Evolutionary conservation across 257 asterid species (phyloP).

Genomic region (Henckelia pumila): DNA sequence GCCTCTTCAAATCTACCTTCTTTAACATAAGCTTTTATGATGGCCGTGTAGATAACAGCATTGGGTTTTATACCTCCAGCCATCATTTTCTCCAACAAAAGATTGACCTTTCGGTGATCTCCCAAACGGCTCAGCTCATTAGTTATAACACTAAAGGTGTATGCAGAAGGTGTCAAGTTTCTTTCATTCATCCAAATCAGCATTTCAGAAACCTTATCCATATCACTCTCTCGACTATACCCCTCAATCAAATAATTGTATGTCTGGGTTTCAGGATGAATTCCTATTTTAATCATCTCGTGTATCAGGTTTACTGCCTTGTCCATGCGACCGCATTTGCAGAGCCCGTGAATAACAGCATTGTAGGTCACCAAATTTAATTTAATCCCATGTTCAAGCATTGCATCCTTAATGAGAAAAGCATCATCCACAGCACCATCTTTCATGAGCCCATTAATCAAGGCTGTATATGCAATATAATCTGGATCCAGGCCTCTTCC

Average conservation of each 20-base stretch:
- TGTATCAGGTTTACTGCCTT: conserved; percentile 37
- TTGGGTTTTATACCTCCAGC: conserved; percentile 55
- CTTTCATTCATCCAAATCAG: conserved; percentile 65
- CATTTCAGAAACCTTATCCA: conserved; percentile 57
- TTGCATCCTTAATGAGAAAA: conserved; percentile 52
- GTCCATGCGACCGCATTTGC: conserved; percentile 59
- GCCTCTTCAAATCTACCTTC: conserved; percentile 72
- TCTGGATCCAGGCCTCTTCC: conserved; percentile 55
- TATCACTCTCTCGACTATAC: conserved; percentile 44
- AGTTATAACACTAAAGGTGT: conserved; percentile 57
- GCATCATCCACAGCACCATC: conserved; percentile 66
- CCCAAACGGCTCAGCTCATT: conserved; percentile 57
- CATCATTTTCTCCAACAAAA: conserved; percentile 51
- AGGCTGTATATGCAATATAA: conserved; percentile 52
- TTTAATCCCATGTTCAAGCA: conserved; percentile 59
- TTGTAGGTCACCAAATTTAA: conserved; percentile 61
- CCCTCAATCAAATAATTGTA: conserved; percentile 64
- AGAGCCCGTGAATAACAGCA: conserved; percentile 59
- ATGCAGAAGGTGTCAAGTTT: conserved; percentile 60
- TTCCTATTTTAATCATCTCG: conserved; percentile 66
- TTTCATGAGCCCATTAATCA: conserved; percentile 76
- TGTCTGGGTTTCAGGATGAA: conserved; percentile 60
- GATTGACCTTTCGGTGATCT: conserved; percentile 51
- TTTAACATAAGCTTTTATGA: conserved; percentile 56
- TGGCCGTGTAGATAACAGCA: conserved; percentile 46